Conservation (phyloP, 2,329 filamentous ascomycete genomes). For the Penicillium sp. region DNA sequence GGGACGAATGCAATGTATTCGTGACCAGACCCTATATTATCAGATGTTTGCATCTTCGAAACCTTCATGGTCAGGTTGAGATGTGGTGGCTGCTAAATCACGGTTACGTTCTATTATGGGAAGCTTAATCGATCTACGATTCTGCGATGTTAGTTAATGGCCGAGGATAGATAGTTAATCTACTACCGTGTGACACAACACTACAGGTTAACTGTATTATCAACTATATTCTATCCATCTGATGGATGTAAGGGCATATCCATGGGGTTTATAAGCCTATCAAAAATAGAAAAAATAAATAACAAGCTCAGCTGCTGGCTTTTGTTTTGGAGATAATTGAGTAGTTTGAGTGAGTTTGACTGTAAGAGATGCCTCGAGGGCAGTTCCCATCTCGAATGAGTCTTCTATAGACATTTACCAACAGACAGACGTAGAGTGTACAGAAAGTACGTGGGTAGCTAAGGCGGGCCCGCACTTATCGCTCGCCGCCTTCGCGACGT, state of each 20-base stretch:
- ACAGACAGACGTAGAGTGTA: too few species aligned
- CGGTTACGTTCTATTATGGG: neutral
- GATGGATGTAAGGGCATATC: neutral
- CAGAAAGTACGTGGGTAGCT: too few species aligned
- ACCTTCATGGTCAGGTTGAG: neutral
- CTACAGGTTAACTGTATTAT: neutral
- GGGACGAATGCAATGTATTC: neutral
- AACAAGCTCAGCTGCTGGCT: neutral
- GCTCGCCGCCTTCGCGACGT: conserved; percentile 27
- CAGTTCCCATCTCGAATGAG: too few species aligned
- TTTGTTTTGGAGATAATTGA: too few species aligned
- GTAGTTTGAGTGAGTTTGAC: too few species aligned
- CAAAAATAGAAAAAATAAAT: neutral
- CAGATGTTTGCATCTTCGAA: neutral
- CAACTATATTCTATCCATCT: neutral
- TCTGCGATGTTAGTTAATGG: neutral
- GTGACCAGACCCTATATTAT: neutral
- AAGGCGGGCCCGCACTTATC: conserved; percentile 15
- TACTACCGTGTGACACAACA: neutral
- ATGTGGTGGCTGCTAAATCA: neutral
- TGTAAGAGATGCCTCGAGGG: too few species aligned
- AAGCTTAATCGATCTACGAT: neutral
- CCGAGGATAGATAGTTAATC: neutral
- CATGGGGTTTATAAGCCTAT: too few species aligned
- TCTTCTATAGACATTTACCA: too few species aligned